These are phyloP conservation scores for Seiridium unicorne DNA, from an alignment of 2,329 filamentous ascomycete genomes.

Conservation along the genomic window DNA sequence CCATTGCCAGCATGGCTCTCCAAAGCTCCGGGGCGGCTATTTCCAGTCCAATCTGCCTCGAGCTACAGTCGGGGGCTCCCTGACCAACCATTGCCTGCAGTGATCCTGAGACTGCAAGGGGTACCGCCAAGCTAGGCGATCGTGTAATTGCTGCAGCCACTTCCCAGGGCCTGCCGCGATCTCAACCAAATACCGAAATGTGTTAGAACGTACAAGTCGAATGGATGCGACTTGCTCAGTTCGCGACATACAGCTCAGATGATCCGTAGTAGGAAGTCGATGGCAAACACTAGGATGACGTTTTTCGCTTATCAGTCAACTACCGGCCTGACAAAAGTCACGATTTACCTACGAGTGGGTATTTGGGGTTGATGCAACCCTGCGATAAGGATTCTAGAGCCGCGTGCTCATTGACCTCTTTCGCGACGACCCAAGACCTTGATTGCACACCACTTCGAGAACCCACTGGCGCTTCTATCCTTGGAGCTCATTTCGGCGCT, in stretches of 20 bases:
- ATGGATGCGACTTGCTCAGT: no score
- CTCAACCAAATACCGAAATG: not conserved
- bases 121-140: not conserved
- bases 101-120: not conserved
- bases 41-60: not conserved
- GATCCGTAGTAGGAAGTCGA: not conserved
- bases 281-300: not conserved
- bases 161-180: not conserved
- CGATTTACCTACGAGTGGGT: not conserved
- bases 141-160: not conserved
- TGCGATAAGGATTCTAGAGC: conserved; percentile 1
- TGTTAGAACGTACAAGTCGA: not conserved
- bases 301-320: not conserved
- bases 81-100: not conserved
- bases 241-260: no score
- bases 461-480: not conserved
- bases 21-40: not conserved
- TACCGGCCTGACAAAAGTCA: not conserved
- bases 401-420: not conserved
- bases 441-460: not conserved
- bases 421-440: not conserved
- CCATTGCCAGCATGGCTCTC: not conserved
- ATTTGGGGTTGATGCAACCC: conserved; percentile 6
- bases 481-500: not conserved
- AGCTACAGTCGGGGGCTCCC: not conserved